phyloP scores from a whole-genome alignment of 78 protist genomes.

The Planoprotostelium fungivorum region DNA sequence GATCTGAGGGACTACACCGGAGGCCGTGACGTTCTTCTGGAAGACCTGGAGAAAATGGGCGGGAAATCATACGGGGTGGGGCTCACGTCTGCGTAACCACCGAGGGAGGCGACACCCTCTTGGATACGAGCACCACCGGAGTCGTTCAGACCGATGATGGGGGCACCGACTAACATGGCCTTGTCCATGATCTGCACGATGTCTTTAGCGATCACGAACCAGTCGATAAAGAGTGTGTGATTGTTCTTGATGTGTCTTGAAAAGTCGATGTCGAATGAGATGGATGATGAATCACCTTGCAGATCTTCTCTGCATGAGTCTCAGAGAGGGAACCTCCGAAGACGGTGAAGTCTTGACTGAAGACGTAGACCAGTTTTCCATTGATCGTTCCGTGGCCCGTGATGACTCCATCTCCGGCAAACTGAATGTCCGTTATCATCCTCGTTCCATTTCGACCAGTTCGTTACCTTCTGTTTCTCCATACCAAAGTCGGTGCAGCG shows the following conservation, averaged over 20 bases:
- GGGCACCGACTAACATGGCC: slow-evolving; percentile 94
- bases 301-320: slow-evolving; percentile 95
- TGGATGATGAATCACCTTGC: slow-evolving; percentile 71
- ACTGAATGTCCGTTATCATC: background rate
- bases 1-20: slow-evolving; percentile 96
- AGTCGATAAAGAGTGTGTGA: too few species aligned
- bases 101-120: slow-evolving; percentile 96
- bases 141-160: slow-evolving; percentile 97
- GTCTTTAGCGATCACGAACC: too few species aligned
- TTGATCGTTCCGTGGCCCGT: slow-evolving; percentile 93
- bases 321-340: slow-evolving; percentile 95
- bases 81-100: slow-evolving; percentile 92
- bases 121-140: slow-evolving; percentile 98
- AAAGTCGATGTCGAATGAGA: too few species aligned
- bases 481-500: slow-evolving; percentile 90
- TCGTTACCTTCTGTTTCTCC: slow-evolving; percentile 36
- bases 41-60: slow-evolving; percentile 59
- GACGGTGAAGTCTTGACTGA: slow-evolving; percentile 96
- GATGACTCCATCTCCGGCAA: slow-evolving; percentile 94
- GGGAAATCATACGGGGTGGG: background rate
- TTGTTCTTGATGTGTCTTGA: too few species aligned
- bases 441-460: background rate
- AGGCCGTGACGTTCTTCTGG: slow-evolving; percentile 89
- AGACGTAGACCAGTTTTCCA: slow-evolving; percentile 92
- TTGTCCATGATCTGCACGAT: slow-evolving; percentile 93